Percentiles rank a stretch among this genome's conserved stretches.
Conservation (phyloP, 495 filamentous ascomycete species). For the Filosporella fistucella region DNA sequence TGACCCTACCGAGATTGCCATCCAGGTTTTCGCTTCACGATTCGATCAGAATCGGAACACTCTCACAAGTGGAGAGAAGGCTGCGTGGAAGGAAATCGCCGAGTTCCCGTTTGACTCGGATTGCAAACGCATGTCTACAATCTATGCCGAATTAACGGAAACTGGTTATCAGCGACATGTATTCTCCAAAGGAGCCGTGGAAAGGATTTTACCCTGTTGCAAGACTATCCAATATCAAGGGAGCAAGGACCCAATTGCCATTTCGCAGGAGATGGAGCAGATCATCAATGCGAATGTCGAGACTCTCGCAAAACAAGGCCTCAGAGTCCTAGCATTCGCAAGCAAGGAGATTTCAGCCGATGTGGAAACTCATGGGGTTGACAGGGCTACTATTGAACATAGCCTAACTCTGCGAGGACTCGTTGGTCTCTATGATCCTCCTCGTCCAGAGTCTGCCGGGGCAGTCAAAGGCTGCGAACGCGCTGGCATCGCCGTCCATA, state of each 20-base stretch:
- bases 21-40: conserved; percentile 71
- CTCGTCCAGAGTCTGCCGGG: conserved; percentile 67
- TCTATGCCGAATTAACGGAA: too few species aligned
- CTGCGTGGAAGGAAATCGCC: too few species aligned
- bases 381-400: not conserved
- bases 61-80: conserved; percentile 36
- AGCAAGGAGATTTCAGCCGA: conserved; percentile 45
- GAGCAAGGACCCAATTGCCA: conserved; percentile 28
- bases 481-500: conserved; percentile 80
- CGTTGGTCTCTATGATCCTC: conserved; percentile 76
- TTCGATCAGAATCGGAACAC: conserved; percentile 42
- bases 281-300: too few species aligned
- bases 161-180: conserved; percentile 31
- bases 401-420: conserved; percentile 52
- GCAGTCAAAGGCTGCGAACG: conserved; percentile 70
- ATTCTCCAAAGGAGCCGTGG: conserved; percentile 54
- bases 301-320: too few species aligned
- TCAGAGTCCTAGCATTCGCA: conserved; percentile 52
- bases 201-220: conserved; percentile 44
- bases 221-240: conserved; percentile 32
- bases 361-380: conserved; percentile 45
- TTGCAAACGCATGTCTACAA: conserved; percentile 57
- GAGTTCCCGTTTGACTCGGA: conserved; percentile 61
- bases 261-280: conserved; percentile 47
- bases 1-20: conserved; percentile 77